Percentiles rank a stretch among this genome's conserved stretches.
Evolutionary conservation across 352 stramenopile genomes (phyloP).

Genomic region (Phytophthora podocarpi): DNA sequence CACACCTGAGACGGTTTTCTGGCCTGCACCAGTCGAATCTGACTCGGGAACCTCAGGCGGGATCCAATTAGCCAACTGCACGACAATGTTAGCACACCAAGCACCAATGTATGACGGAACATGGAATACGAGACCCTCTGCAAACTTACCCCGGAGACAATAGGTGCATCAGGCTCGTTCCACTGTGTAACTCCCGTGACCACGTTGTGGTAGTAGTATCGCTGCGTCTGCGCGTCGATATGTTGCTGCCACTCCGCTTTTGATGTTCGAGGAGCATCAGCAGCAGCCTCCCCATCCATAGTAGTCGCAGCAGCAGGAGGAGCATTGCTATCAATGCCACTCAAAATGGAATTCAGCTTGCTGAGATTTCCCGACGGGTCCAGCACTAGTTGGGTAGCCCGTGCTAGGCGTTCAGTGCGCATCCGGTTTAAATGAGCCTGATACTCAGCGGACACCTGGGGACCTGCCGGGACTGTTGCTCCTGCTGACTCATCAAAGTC

Average conservation of each 20-base stretch:
- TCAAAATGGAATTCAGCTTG: conserved; percentile 78
- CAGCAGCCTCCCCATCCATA: conserved; percentile 1
- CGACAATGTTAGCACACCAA: conserved; percentile 2
- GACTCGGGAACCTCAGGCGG: conserved; percentile 52
- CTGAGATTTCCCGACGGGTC: conserved; percentile 73
- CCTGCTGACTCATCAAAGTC: conserved; percentile 45
- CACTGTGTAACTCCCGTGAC: conserved; percentile 81
- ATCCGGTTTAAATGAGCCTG: conserved; percentile 66
- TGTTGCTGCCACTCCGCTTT: conserved; percentile 86
- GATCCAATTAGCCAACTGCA: conserved; percentile 79
- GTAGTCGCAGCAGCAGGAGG: not conserved
- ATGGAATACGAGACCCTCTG: not conserved
- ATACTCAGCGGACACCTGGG: conserved; percentile 55
- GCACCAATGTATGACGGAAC: not conserved
- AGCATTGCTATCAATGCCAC: conserved; percentile 47
- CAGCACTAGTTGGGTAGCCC: conserved; percentile 64
- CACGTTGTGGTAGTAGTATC: conserved; percentile 88
- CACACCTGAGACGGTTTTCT: conserved; percentile 58
- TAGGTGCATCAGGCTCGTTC: conserved; percentile 67
- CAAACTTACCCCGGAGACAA: conserved; percentile 72
- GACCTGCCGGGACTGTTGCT: conserved; percentile 8
- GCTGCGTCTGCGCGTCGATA: conserved; percentile 76
- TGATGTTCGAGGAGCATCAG: conserved; percentile 1
- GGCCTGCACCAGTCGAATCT: conserved; percentile 9
- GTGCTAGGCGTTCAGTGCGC: conserved; percentile 53